phyloP scores from a whole-genome alignment of 2,329 filamentous ascomycete species.

The Phialemoniopsis sp. region DNA sequence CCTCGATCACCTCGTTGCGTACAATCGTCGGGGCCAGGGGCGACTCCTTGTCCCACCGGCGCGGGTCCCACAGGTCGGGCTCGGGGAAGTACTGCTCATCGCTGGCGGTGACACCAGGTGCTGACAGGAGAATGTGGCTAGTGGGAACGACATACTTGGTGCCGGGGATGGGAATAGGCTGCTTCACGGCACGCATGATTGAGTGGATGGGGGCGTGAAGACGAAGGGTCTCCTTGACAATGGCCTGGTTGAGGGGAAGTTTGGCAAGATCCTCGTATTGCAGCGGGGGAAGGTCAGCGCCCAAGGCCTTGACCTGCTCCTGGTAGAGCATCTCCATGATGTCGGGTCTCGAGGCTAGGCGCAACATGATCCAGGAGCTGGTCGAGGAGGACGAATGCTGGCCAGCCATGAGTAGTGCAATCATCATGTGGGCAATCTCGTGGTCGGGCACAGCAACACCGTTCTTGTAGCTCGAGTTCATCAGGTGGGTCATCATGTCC shows the following conservation, averaged over 20 bases:
- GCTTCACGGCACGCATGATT: slow-evolving; percentile 89
- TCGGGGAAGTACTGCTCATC: slow-evolving; percentile 76
- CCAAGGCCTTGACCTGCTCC: slow-evolving; percentile 74
- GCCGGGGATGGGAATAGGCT: slow-evolving; percentile 77
- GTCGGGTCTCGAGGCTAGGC: slow-evolving; percentile 65
- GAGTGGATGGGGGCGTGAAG: slow-evolving; percentile 92
- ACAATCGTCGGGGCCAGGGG: slow-evolving; percentile 45
- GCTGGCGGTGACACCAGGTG: slow-evolving; percentile 75
- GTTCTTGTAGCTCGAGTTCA: slow-evolving; percentile 73
- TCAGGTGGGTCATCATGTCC: slow-evolving; percentile 79
- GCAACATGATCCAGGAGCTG: slow-evolving; percentile 73
- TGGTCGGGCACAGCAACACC: slow-evolving; percentile 65
- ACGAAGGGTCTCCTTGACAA: slow-evolving; percentile 88
- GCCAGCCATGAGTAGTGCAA: slow-evolving; percentile 78
- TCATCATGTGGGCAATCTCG: slow-evolving; percentile 83
- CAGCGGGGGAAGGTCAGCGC: slow-evolving; percentile 69
- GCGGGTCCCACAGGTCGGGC: slow-evolving; percentile 80
- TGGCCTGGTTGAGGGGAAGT: slow-evolving; percentile 76
- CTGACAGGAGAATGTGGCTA: slow-evolving; percentile 76
- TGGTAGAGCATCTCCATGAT: slow-evolving; percentile 67
- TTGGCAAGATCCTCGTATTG: slow-evolving; percentile 74
- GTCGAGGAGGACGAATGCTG: slow-evolving; percentile 78
- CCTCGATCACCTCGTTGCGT: slow-evolving; percentile 43
- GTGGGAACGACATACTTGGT: slow-evolving; percentile 81
- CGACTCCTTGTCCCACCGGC: slow-evolving; percentile 76